Percentiles rank a stretch among this genome's conserved stretches.
phyloP scores from a whole-genome alignment of 1,284 basidiomycete species.

The Apiotrichum gamsii region DNA sequence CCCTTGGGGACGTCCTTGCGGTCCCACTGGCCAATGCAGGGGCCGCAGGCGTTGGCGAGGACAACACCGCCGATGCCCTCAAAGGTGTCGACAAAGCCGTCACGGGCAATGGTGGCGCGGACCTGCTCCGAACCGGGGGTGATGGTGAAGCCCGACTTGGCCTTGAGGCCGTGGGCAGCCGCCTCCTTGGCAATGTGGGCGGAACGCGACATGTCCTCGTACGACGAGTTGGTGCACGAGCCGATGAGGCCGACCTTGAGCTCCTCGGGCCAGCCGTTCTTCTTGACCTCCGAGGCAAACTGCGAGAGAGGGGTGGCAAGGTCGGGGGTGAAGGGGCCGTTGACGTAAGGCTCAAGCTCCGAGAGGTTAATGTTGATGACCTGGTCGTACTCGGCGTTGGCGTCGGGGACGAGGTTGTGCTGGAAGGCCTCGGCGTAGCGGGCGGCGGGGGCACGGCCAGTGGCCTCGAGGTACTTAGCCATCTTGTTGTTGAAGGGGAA shows the following conservation, averaged over 20 bases:
- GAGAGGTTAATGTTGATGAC: conserved; percentile 90
- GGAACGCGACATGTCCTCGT: conserved; percentile 99
- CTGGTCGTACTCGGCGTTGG: conserved; percentile 89
- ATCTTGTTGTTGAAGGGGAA: conserved; percentile 99
- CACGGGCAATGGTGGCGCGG: conserved; percentile 92
- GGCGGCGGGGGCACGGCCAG: conserved; percentile 82
- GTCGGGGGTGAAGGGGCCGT: conserved; percentile 97
- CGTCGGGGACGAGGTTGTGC: conserved; percentile 86
- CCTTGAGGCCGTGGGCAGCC: conserved; percentile 72
- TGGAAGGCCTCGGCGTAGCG: conserved; percentile 83
- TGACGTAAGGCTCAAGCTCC: conserved; percentile 97
- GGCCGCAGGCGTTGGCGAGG: conserved; percentile 96
- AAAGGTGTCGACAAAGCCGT: conserved; percentile 85
- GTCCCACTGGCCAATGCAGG: conserved; percentile 99
- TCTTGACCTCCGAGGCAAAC: conserved; percentile 85
- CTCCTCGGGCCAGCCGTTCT: conserved; percentile 94
- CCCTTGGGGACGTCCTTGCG: conserved; percentile 94
- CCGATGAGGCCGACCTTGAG: conserved; percentile 97
- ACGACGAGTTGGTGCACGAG: conserved; percentile 99
- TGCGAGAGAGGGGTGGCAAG: conserved; percentile 93
- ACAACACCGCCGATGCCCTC: conserved; percentile 86
- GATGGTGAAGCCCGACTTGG: conserved; percentile 93
- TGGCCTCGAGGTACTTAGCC: conserved; percentile 87
- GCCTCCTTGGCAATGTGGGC: conserved; percentile 91
- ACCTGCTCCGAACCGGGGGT: conserved; percentile 98